phyloP scores from a whole-genome alignment of 257 asterid genomes.

The Dorcoceras hygrometricum region DNA sequence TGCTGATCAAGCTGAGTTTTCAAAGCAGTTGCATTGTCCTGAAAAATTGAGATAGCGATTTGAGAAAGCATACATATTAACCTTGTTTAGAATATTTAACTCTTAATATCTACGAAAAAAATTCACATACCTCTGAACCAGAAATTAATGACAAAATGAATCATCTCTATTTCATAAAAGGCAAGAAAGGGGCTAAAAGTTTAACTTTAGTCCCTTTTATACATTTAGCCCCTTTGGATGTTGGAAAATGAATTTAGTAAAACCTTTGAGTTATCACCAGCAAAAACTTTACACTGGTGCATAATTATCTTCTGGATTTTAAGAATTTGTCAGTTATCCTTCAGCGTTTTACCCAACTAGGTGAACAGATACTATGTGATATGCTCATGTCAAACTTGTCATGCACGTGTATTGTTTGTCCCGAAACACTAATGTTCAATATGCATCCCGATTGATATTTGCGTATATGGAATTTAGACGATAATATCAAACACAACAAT shows the following conservation, averaged over 20 bases:
- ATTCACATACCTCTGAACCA: not conserved
- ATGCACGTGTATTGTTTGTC: too few species aligned
- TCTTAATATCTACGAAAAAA: not conserved
- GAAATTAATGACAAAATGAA: too few species aligned
- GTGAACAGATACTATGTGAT: too few species aligned
- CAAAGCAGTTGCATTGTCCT: conserved; percentile 90
- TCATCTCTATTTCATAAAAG: too few species aligned
- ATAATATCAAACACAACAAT: not conserved
- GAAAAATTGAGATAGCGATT: conserved; percentile 26
- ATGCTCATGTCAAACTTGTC: too few species aligned
- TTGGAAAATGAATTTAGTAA: not conserved
- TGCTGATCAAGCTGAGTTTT: conserved; percentile 90
- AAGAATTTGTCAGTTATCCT: not conserved
- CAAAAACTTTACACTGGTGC: not conserved
- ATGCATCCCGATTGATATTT: not conserved
- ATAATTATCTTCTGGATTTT: not conserved
- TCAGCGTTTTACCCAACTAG: not conserved
- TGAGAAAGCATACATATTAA: not conserved
- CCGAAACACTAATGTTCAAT: not conserved
- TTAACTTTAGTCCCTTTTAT: too few species aligned
- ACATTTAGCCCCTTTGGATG: not conserved
- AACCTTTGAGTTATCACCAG: not conserved
- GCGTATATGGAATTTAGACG: not conserved
- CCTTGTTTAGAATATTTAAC: not conserved
- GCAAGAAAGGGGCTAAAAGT: not conserved